A percentile compares a stretch with the other conserved stretches of the same genome.
phyloP scores from a whole-genome alignment of 1,139 yeast genomes.

The Debaryomyces udenii region DNA sequence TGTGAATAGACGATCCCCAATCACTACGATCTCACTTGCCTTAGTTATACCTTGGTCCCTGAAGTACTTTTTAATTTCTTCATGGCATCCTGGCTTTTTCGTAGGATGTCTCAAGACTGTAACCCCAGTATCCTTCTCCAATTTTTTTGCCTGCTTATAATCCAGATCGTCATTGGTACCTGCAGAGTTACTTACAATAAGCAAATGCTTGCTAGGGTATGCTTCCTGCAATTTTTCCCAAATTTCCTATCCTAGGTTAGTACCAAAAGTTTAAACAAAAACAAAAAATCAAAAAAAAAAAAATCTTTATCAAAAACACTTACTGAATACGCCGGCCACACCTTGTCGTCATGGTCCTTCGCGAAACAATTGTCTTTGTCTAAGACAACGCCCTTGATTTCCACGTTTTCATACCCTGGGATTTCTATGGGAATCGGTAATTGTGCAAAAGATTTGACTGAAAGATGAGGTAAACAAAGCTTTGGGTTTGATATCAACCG shows the following conservation, averaged over 20 bases:
- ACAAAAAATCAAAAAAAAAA: background rate
- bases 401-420: conserved; percentile 28
- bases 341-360: conserved; percentile 73
- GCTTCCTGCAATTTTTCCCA: conserved; percentile 58
- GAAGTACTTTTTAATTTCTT: conserved; percentile 68
- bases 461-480: conserved; percentile 68
- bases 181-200: conserved; percentile 91
- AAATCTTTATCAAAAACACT: too few relatives aligned
- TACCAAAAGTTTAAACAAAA: background rate
- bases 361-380: conserved; percentile 98
- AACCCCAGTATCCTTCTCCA: conserved; percentile 74
- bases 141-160: conserved; percentile 60
- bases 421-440: conserved; percentile 48
- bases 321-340: conserved; percentile 71
- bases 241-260: conserved; percentile 30
- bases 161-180: conserved; percentile 79
- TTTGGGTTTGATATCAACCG: conserved; percentile 65
- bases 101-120: conserved; percentile 75
- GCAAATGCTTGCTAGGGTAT: conserved; percentile 67
- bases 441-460: conserved; percentile 67
- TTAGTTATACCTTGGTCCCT: conserved; percentile 43
- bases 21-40: conserved; percentile 73
- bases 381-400: conserved; percentile 76
- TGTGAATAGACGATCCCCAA: conserved; percentile 90
- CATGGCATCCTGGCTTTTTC: conserved; percentile 88